Conservation (phyloP, 495 filamentous ascomycete species). For the Penicillium nucicola region DNA sequence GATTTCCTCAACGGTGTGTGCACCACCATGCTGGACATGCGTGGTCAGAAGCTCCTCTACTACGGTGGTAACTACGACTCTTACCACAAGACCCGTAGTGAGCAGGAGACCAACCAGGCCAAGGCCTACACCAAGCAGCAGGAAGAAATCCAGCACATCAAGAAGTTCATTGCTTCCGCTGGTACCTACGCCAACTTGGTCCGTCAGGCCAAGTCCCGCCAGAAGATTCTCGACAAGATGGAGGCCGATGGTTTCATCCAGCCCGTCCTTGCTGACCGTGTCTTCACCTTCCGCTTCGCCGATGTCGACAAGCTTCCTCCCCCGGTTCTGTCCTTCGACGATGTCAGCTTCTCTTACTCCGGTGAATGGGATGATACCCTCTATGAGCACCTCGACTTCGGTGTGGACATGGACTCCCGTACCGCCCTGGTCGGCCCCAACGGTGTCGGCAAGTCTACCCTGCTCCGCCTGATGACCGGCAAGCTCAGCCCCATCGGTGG, state of each 20-base stretch:
- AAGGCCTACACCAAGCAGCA: constrained; percentile 99
- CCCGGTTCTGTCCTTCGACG: constrained; percentile 92
- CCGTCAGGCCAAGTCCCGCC: constrained; percentile 94
- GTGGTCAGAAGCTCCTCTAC: constrained; percentile 84
- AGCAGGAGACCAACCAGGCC: constrained; percentile 96
- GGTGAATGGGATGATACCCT: constrained; percentile 85
- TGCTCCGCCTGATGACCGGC: constrained; percentile 96
- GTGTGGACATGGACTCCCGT: constrained; percentile 99
- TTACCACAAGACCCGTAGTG: constrained; percentile 89
- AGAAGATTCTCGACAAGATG: constrained; percentile 99
- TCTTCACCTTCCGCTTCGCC: constrained; percentile 98
- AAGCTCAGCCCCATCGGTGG: constrained; percentile 84
- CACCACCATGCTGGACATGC: constrained; percentile 98
- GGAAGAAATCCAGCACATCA: constrained; percentile 98
- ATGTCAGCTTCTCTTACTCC: constrained; percentile 97
- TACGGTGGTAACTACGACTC: constrained; percentile 99
- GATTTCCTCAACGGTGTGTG: constrained; percentile 99
- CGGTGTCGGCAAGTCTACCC: constrained; percentile 99
- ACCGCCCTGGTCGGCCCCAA: constrained; percentile 97
- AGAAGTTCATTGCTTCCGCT: constrained; percentile 99
- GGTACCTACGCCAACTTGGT: constrained; percentile 99
- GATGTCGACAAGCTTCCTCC: constrained; percentile 98
- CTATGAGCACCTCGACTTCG: constrained; percentile 93
- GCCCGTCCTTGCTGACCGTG: constrained; percentile 76
- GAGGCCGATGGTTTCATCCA: constrained; percentile 98